phyloP scores from a whole-genome alignment of 805 yeast genomes.

The Metschnikowia koreensis region DNA sequence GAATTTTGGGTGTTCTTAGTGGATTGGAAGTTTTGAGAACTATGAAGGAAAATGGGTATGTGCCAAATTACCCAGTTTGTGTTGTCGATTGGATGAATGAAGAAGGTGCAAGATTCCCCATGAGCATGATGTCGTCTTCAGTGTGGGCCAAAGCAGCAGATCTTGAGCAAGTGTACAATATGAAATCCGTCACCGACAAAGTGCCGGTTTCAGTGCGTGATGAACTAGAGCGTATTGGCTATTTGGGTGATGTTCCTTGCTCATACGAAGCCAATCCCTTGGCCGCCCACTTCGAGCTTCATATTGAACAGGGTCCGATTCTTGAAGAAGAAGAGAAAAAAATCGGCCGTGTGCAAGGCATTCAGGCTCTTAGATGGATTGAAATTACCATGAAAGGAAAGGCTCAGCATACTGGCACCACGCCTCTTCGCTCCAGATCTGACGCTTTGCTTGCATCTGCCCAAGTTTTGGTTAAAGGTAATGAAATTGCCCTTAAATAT shows the following conservation, averaged over 20 bases:
- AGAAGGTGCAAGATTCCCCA: slow-evolving; percentile 78
- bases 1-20: slow-evolving; percentile 64
- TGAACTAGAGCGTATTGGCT: slow-evolving; percentile 62
- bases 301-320: slow-evolving; percentile 76
- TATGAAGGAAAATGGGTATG: slow-evolving; percentile 53
- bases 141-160: slow-evolving; percentile 60
- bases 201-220: slow-evolving; percentile 46
- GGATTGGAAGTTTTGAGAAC: slow-evolving; percentile 69
- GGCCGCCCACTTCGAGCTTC: slow-evolving; percentile 70
- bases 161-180: slow-evolving; percentile 48
- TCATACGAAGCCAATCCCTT: slow-evolving; percentile 51
- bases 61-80: slow-evolving; percentile 66
- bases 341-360: slow-evolving; percentile 66
- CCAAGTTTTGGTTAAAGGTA: slow-evolving; percentile 52
- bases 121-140: slow-evolving; percentile 61
- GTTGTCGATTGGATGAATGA: slow-evolving; percentile 73
- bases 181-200: slow-evolving; percentile 54
- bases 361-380: slow-evolving; percentile 65
- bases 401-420: slow-evolving; percentile 74
- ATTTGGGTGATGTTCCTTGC: slow-evolving; percentile 52
- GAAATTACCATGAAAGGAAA: slow-evolving; percentile 56
- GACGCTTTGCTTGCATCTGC: slow-evolving; percentile 64
- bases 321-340: slow-evolving; percentile 53
- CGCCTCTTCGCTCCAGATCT: slow-evolving; percentile 58
- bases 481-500: slow-evolving; percentile 51